Conservation (phyloP, 2,329 filamentous ascomycete genomes). For the Alternaria infectoria region DNA sequence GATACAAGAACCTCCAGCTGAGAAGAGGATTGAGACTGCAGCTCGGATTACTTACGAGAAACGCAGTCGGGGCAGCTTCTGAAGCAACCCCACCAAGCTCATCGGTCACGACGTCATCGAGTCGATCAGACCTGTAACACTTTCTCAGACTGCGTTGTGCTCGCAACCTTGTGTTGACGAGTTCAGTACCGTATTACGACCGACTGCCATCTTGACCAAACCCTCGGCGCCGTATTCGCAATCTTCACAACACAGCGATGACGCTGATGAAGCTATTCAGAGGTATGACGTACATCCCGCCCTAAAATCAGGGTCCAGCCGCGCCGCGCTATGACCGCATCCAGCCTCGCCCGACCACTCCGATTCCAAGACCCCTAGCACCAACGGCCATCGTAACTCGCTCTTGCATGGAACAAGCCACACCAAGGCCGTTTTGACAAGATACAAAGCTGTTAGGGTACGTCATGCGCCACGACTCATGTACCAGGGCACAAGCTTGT, state of each 20-base stretch:
- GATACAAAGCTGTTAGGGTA: constrained; percentile 4
- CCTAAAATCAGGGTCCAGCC: constrained; percentile 11
- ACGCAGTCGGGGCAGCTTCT: neutral
- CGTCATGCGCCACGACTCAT: constrained; percentile 25
- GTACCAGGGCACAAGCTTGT: neutral
- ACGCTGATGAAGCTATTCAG: constrained; percentile 18
- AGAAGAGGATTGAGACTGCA: too few relatives aligned
- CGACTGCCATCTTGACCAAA: neutral
- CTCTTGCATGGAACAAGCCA: constrained; percentile 19
- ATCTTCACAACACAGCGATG: constrained; percentile 11
- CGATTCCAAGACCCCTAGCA: constrained; percentile 14
- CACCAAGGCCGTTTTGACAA: constrained; percentile 1
- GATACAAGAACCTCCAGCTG: neutral
- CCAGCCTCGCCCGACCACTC: constrained; percentile 2
- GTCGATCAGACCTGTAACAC: neutral
- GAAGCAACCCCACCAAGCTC: neutral
- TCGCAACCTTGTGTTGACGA: neutral
- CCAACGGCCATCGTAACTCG: constrained; percentile 16
- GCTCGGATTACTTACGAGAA: neutral
- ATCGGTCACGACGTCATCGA: neutral
- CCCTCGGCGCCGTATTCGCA: neutral
- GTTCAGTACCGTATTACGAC: neutral
- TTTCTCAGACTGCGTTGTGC: neutral
- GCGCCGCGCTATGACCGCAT: constrained; percentile 16
- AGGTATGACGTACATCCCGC: constrained; percentile 24